Evolutionary conservation across 176 grass and related monocot species (phyloP), one percentile per base, ranked within the genome.

Genomic region (Stipa capillata): DNA sequence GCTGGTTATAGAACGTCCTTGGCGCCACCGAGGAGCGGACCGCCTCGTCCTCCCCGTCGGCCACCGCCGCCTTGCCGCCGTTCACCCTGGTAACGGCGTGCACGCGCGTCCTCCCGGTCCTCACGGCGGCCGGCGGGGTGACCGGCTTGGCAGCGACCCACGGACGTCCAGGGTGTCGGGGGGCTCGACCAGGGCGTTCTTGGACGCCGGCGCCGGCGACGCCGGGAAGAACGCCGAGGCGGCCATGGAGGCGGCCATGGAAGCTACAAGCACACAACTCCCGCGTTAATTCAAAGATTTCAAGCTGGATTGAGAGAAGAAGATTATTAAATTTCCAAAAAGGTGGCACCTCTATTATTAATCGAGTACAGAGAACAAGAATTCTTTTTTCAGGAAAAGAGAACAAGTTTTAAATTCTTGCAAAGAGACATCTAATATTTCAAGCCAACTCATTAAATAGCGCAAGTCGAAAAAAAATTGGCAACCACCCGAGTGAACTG

Each of bases 1-100:
- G 77, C 56, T 94, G 91, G 39, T 94, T 94, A 55, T 91, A 94
- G 73, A 88, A 88, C 18, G 91, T 94, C 65, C 83, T 82, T 23
- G 88, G 85, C 23, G 65, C 35, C 10, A 35, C 66, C 29, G 75
- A 74, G 29, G 69, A 50, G 49, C 28, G 14, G 35, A 54, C 63
- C n/a, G 50, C 66, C 44, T 81, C 82, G 24, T 81, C 65, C 20
- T 86, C 79, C 9, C 29, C 40, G 12, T 88, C 79, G 6, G 71
- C 72, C 41, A 54, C 39, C 9, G 42, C 83, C 12, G 55, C 69
- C 69, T 81, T 85, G 25, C 49, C 74, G 21, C 69, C 74, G 45
- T 83, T 79, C 14, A 84, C 61, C 74, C 84, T 93, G 34, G 90
- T 83, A 27, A 82, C 67, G 11, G 87, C 33, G 43, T 92, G 79